Base-by-base conservation (phyloP, 345 rosid genomes). In the Capsella bursapastoris region DNA sequence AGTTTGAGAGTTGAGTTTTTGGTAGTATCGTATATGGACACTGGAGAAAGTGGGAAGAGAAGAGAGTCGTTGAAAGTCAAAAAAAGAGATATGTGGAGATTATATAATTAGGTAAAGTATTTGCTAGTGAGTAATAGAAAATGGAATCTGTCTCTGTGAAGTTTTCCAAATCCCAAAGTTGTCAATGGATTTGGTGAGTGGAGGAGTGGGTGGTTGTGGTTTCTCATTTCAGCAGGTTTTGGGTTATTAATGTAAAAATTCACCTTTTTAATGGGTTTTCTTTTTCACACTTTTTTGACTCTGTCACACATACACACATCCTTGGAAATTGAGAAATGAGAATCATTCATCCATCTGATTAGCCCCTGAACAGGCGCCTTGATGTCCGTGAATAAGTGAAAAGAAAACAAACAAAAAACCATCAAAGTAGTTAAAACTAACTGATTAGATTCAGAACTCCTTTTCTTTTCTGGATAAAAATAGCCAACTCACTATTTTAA, bases 101-200 rank as follows among this genome's bases (percentile, higher is more conserved):
- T 44, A 22, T 44, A 22, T 41, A 61, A 44, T 75, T 75, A 32
- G 79, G 74, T 61, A 61, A 75, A 75, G 69, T 68, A 29, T 28
- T 53, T 18, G 71, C 38, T 38, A 57, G 78, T 56, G 57, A 73
- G 48, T 31, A 14, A 44, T 44, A 44, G 14, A 15, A 44, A 74
- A 45, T 61, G 79, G 74, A 68, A 68, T 68, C 79, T 44, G 74
- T 34, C 57, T 75, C 70, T 59, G 68, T 58, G 48, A 44, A 12
- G 6, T 34, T 44, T 44, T 75, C 14, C 68, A 68, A 59, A 75
- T 48, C 66, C 72, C 53, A 38, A 38, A 43, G 70, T 68, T 52
- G 74, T 62, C 70, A 68, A 76, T 76, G 79, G 79, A 76, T 76
- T 76, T 76, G 79, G 74, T 74, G 68, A 75, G 79, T 76, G 79